Conservation (phyloP, 345 rosid species). For the Kernera saxatilis region DNA sequence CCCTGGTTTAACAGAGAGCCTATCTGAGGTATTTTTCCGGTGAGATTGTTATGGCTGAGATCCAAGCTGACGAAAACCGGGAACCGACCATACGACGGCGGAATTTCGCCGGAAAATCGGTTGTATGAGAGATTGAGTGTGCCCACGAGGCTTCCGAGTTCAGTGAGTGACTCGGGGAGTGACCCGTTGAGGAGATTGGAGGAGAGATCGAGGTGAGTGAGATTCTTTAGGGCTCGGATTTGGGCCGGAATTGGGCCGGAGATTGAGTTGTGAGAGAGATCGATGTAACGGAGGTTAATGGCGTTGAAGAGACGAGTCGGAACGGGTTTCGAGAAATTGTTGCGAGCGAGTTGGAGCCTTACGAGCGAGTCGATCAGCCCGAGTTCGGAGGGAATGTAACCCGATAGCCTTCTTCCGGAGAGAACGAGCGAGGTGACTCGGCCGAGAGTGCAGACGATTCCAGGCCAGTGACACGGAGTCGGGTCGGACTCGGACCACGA, state of each 20-base stretch:
- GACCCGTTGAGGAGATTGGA: constrained; percentile 67
- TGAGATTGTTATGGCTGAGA: constrained; percentile 70
- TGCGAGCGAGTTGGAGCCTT: constrained; percentile 50
- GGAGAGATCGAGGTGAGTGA: constrained; percentile 68
- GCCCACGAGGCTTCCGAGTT: constrained; percentile 56
- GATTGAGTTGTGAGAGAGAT: constrained; percentile 70
- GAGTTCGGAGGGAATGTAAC: constrained; percentile 89
- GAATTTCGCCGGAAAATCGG: constrained; percentile 65
- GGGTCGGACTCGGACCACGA: constrained; percentile 76
- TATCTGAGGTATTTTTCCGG: constrained; percentile 73
- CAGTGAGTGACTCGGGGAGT: constrained; percentile 54
- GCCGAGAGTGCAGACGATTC: constrained; percentile 50
- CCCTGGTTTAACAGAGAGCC: constrained; percentile 92
- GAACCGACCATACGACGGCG: constrained; percentile 59
- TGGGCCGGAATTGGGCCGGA: constrained; percentile 56
- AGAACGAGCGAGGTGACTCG: constrained; percentile 66
- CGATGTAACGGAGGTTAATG: constrained; percentile 45
- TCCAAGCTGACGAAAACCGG: constrained; percentile 81
- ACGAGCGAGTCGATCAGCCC: constrained; percentile 64
- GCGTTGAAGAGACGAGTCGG: constrained; percentile 63
- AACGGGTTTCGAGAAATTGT: constrained; percentile 59
- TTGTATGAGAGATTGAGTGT: constrained; percentile 74
- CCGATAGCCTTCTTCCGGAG: constrained; percentile 45
- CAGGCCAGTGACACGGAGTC: constrained; percentile 81
- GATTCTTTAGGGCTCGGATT: constrained; percentile 39